These are phyloP conservation scores for Medicago lupulina DNA, from an alignment of 306 rosid species.

Conservation along the genomic window DNA sequence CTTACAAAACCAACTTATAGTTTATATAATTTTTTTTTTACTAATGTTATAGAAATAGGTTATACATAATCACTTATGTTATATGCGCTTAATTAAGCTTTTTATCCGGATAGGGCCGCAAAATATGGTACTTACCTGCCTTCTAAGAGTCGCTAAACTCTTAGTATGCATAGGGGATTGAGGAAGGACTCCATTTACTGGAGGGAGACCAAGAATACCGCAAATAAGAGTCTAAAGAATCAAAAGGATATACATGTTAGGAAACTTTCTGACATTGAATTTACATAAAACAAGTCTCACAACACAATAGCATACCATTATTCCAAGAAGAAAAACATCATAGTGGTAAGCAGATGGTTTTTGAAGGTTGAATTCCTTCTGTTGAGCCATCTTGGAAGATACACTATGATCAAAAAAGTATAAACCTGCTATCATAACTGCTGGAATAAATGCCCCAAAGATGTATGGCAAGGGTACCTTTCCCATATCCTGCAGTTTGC, in stretches of 20 bases:
- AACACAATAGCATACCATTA: constrained; percentile 56
- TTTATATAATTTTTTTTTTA: not conserved
- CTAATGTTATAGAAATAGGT: not conserved
- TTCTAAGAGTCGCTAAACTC: constrained; percentile 78
- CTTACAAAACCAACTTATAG: not conserved
- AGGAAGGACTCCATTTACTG: constrained; percentile 91
- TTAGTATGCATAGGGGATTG: constrained; percentile 98
- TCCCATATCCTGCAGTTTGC: constrained; percentile 73
- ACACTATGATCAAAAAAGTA: constrained; percentile 94
- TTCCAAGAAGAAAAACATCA: constrained; percentile 77
- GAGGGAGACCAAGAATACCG: constrained; percentile 90
- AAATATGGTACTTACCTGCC: constrained; percentile 52
- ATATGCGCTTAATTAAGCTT: not conserved
- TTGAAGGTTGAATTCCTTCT: constrained; percentile 88
- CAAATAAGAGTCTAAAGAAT: constrained; percentile 68
- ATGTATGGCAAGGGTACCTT: constrained; percentile 67
- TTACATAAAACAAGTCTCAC: constrained; percentile 3
- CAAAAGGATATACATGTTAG: constrained; percentile 29
- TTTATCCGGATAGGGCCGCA: not conserved
- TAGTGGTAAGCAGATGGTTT: constrained; percentile 88
- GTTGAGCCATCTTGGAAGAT: constrained; percentile 91
- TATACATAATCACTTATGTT: not conserved
- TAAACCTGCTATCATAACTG: constrained; percentile 86
- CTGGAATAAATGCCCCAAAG: constrained; percentile 75
- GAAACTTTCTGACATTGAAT: not conserved